These are phyloP conservation scores for Xylariaceae sp. DNA, from an alignment of 2,329 filamentous ascomycete genomes.

Conservation along the genomic window DNA sequence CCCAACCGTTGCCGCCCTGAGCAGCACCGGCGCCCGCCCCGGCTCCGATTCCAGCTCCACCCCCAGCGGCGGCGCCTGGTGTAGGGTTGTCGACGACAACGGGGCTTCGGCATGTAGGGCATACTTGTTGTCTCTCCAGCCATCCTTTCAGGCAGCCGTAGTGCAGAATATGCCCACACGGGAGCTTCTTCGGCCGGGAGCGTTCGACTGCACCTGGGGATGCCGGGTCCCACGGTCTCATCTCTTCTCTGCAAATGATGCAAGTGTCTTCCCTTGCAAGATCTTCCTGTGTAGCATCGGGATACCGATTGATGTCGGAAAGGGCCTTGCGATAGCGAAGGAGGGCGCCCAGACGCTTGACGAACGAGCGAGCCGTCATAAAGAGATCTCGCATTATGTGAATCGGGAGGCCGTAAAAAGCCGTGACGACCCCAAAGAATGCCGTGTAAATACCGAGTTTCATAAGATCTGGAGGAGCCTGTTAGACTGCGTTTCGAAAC, in stretches of 20 bases:
- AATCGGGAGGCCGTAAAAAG: constrained; percentile 91
- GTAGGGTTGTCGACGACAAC: constrained; percentile 58
- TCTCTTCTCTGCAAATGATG: constrained; percentile 95
- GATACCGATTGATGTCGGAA: constrained; percentile 89
- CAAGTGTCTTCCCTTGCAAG: constrained; percentile 84
- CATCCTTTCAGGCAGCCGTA: constrained; percentile 93
- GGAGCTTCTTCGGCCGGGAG: constrained; percentile 86
- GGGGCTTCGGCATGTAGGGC: constrained; percentile 84
- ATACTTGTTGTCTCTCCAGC: constrained; percentile 95
- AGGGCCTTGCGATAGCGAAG: constrained; percentile 87
- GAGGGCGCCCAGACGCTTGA: constrained; percentile 83
- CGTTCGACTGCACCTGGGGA: constrained; percentile 72
- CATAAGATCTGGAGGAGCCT: constrained; percentile 62
- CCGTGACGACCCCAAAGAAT: constrained; percentile 90
- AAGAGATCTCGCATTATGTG: constrained; percentile 96
- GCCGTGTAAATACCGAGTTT: constrained; percentile 84
- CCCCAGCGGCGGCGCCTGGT: constrained; percentile 30
- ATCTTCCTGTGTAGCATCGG: constrained; percentile 84
- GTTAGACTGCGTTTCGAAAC: constrained; percentile 13
- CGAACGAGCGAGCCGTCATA: constrained; percentile 86
- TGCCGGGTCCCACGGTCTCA: constrained; percentile 69
- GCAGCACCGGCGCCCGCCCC: constrained; percentile 24
- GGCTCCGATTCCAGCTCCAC: background rate
- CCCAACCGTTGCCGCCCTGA: constrained; percentile 27
- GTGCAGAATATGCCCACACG: constrained; percentile 92